Evolutionary conservation across 2,329 filamentous ascomycete genomes (phyloP), one percentile per base, ranked within the genome.

Genomic region (Penicillium freii): DNA sequence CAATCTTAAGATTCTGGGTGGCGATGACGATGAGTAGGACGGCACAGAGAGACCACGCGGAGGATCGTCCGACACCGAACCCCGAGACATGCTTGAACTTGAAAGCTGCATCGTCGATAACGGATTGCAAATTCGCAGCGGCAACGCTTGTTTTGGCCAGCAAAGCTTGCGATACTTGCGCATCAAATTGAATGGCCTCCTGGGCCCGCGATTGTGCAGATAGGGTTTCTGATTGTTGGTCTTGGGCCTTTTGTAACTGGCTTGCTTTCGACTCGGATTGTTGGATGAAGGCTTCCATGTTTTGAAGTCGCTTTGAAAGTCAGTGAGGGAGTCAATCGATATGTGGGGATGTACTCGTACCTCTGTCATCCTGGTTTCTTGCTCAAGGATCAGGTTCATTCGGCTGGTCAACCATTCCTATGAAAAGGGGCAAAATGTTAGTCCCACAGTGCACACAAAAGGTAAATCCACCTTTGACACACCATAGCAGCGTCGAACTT

Each of bases 401-500:
- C 64, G 66, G 31, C 56, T 66, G 10, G 61, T 63, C 3, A 75
- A 52, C 69, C 69, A 74, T 64, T 71, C 69, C 73, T 75, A 36
- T 4, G 21, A 36, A 21, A n/a, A 23, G 15, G 9, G 31, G 9
- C 8, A 19, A 10, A 42, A 39, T 5, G 38, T 66, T 27, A 68
- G 51, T 17, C 49, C 17, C 5, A 5, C 31, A 38, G 43, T 27
- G 10, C 42, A n/a, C 2, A 19, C 38, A 10, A 21, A 10, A 25
- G 3, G 19, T 8, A 31, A 11, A 23, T 25, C 1, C 1, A 29
- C 7, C 6, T 29, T 45, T 19, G 57, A 51, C 49, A 64, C 69
- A 76, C 76, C 54, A 78, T 51, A 36, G 73, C 71, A 10, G 67
- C 58, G 42, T 76, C 69, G 17, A 78, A 65, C 13, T 56, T 63